Base-by-base conservation (phyloP, 2,329 filamentous ascomycete genomes). In the Aspergillus fischeri region DNA sequence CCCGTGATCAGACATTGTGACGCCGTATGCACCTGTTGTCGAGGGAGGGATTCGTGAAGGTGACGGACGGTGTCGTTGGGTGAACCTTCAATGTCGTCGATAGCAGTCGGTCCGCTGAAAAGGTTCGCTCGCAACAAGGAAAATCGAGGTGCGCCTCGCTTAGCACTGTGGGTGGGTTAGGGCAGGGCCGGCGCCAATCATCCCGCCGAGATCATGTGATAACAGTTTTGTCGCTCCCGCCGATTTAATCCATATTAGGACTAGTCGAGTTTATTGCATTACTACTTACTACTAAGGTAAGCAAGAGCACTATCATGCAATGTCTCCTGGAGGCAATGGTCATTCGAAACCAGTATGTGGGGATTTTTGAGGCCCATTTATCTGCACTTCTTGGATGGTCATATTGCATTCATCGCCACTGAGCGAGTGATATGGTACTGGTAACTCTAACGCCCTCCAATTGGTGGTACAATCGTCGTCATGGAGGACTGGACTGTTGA, bases 1-100 rank as follows among this genome's bases (percentile, higher is more conserved):
- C 84, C 89, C 91, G 82, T 80, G 83, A 83, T 96, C 92, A 89
- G 92, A 96, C 92, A 96, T 96, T 74, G 90, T 81, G 80, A 73
- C 72, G 69, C 70, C 66, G 68, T 69, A 65, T 69, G 67, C 67
- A 70, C 65, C 66, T 70, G 68, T 69, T 74, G 70, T 72, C 70
- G 70, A 67, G 63, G 70, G 68, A 70, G 65, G 70, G 70, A 62
- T 72, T 72, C 65, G 72, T 74, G 66, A 70, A 68, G 67, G 70
- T 67, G 63, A 67, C 65, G 70, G 70, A 69, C 64, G 66, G 73
- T 73, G 71, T 70, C 71, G 70, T 72, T 71, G 66, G 70, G 71
- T 68, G 69, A 67, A 52, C 67, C 62, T 69, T 72, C 69, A 70
- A 65, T 64, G 68, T 71, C 68, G 67, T 65, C 62, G 60, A 60